These are phyloP conservation scores for Globisporangium heterothallicum DNA, from an alignment of 352 stramenopile genomes.

Conservation along the genomic window DNA sequence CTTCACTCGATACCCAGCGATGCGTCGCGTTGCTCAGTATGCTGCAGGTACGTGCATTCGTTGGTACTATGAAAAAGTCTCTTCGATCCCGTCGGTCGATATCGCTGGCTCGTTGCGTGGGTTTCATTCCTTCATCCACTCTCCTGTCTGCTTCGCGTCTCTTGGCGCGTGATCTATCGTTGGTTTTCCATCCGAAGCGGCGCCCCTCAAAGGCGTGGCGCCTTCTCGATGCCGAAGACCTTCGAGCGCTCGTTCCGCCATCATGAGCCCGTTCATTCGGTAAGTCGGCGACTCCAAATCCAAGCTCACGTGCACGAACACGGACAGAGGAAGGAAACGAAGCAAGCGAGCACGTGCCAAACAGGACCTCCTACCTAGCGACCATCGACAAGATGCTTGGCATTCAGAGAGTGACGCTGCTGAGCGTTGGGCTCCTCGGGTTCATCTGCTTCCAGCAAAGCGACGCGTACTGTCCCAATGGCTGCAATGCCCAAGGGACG, in stretches of 20 bases:
- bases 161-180: not conserved
- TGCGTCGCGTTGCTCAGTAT: no score
- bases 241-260: no score
- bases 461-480: constrained; percentile 73
- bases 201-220: not conserved
- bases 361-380: no score
- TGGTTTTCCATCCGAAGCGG: not conserved
- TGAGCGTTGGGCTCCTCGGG: constrained; percentile 27
- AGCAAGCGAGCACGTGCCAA: constrained; percentile 8
- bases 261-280: constrained; percentile 7
- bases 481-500: constrained; percentile 81
- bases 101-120: not conserved
- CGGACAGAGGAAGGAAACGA: not conserved
- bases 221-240: constrained; percentile 1
- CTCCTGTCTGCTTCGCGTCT: not conserved
- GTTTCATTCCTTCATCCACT: not conserved
- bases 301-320: not conserved
- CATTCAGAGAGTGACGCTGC: constrained; percentile 31
- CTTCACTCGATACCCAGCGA: no score
- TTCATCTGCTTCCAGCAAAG: constrained; percentile 24
- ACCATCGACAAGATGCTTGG: constrained; percentile 32
- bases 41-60: no score
- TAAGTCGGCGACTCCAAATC: constrained; percentile 10
- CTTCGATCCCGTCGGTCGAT: not conserved
- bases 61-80: no score